Percentiles rank a stretch among this genome's conserved stretches.
Conservation (phyloP, 2,329 filamentous ascomycete genomes). For the Colletotrichum sp. region DNA sequence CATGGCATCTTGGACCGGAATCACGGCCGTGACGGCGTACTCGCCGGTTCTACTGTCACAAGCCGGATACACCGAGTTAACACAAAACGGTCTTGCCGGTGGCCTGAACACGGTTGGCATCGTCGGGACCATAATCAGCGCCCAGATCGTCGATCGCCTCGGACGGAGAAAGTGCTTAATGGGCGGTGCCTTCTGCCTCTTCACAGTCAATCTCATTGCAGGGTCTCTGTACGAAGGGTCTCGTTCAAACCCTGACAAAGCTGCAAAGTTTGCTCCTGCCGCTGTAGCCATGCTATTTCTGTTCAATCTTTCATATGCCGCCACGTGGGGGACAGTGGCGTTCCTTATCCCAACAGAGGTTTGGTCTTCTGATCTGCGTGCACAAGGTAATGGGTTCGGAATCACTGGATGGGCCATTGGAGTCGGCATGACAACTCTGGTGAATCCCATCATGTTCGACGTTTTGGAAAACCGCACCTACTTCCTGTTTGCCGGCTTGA, state of each 20-base stretch:
- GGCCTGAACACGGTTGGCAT: constrained; percentile 58
- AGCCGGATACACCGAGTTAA: neutral
- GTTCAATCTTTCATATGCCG: constrained; percentile 56
- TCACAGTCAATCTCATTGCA: constrained; percentile 46
- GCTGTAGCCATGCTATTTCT: constrained; percentile 54
- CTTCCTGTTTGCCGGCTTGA: neutral
- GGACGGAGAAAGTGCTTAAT: constrained; percentile 48
- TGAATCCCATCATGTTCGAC: constrained; percentile 58
- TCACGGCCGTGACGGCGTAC: neutral
- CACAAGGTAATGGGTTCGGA: constrained; percentile 64
- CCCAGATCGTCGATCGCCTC: constrained; percentile 54
- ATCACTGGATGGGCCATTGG: constrained; percentile 66
- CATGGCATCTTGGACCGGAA: neutral
- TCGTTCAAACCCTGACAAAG: constrained; percentile 5
- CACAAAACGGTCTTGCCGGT: constrained; percentile 50
- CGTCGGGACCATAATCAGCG: constrained; percentile 54
- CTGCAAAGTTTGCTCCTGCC: constrained; percentile 44
- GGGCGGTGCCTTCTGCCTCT: constrained; percentile 40
- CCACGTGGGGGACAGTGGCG: constrained; percentile 53
- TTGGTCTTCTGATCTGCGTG: constrained; percentile 59
- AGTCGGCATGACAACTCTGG: constrained; percentile 57
- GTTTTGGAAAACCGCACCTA: constrained; percentile 29
- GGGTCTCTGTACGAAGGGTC: constrained; percentile 48
- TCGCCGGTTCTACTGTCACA: neutral
- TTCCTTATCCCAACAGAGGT: constrained; percentile 61